Base-by-base conservation (phyloP, 2,329 filamentous ascomycete species). In the Hypoxylon sp. region DNA sequence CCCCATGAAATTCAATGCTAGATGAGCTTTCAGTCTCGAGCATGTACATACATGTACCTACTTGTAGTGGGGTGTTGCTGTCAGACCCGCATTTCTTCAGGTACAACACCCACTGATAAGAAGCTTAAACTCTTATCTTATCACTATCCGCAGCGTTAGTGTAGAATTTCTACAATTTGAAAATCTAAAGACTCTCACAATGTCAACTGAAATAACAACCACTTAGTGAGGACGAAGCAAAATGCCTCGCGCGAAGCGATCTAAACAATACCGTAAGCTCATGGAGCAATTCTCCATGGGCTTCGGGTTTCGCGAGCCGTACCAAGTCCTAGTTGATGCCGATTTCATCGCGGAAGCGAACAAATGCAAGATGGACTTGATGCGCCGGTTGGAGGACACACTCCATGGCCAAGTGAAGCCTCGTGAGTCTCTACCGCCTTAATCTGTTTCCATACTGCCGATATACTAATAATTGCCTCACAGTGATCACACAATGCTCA, bases 291-390 rank as follows among this genome's bases (percentile, higher is more conserved):
- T 94, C 86, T 90, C 91, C 78, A 87, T 95, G 80, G 90, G 90
- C 67, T 98, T 97, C 79, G 91, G 92, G 67, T 98, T 98, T 80
- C 93, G 94, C 74, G 92, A 96, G 82, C 94, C 96, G 10, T 98
- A 98, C 82, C 96, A 98, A 83, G 91, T 97, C 56, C 84, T 97
- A 47, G 90, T 98, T 68, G 94, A 97, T 78, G 92, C 93, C 65
- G 90, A 94, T 71, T 93, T 98, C 74, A 87, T 98, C 56, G 87
- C 88, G 76, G 93, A 97, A 78, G 90, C 94, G 22, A 89, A 91
- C 72, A 88, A 89, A 54, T 96, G 92, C 83, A 96, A 95, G 76
- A 97, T 98, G 92, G 92, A 97, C 69, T 84, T 98, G n/a, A 83
- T 92, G 54, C 86, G 87, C 39, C 89, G 91, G 22, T 83, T 98